Evolutionary conservation across 768 basidiomycete genomes (phyloP).

Genomic region (Lentinula edodes): DNA sequence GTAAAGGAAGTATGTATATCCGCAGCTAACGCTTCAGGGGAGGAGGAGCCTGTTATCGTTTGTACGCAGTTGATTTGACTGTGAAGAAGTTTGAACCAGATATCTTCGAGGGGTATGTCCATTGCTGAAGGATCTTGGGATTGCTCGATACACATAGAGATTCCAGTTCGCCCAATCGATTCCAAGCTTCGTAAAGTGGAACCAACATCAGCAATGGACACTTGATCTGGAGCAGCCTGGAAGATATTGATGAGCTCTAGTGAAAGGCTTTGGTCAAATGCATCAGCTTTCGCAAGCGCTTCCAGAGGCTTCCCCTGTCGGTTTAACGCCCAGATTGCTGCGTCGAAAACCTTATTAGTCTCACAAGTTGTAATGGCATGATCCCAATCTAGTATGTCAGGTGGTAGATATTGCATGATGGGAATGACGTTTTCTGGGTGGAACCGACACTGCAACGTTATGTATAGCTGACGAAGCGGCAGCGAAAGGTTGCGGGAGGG

Average conservation of each 20-base stretch:
- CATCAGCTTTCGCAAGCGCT: slow-evolving; percentile 64
- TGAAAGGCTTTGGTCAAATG: slow-evolving; percentile 48
- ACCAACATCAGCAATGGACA: not conserved
- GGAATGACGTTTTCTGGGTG: slow-evolving; percentile 59
- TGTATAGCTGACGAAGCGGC: slow-evolving; percentile 52
- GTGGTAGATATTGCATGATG: slow-evolving; percentile 51
- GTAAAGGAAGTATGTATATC: slow-evolving; percentile 15
- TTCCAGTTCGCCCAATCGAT: slow-evolving; percentile 54
- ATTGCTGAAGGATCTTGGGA: slow-evolving; percentile 39
- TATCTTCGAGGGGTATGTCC: slow-evolving; percentile 61
- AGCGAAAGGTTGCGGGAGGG: slow-evolving; percentile 44
- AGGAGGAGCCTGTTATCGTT: slow-evolving; percentile 44
- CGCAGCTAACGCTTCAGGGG: slow-evolving; percentile 15
- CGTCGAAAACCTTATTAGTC: slow-evolving; percentile 57
- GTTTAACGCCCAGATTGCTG: slow-evolving; percentile 78
- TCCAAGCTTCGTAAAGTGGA: slow-evolving; percentile 31
- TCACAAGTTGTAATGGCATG: slow-evolving; percentile 63
- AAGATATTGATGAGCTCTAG: slow-evolving; percentile 37
- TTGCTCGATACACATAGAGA: slow-evolving; percentile 64
- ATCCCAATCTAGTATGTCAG: slow-evolving; percentile 48
- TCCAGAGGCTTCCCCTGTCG: slow-evolving; percentile 53
- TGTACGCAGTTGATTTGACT: slow-evolving; percentile 82
- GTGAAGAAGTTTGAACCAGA: slow-evolving; percentile 85
- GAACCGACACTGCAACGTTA: slow-evolving; percentile 69
- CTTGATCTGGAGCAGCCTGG: slow-evolving; percentile 4